These are phyloP conservation scores for Calonectria crousiana DNA, from an alignment of 2,329 filamentous ascomycete genomes.

Conservation along the genomic window DNA sequence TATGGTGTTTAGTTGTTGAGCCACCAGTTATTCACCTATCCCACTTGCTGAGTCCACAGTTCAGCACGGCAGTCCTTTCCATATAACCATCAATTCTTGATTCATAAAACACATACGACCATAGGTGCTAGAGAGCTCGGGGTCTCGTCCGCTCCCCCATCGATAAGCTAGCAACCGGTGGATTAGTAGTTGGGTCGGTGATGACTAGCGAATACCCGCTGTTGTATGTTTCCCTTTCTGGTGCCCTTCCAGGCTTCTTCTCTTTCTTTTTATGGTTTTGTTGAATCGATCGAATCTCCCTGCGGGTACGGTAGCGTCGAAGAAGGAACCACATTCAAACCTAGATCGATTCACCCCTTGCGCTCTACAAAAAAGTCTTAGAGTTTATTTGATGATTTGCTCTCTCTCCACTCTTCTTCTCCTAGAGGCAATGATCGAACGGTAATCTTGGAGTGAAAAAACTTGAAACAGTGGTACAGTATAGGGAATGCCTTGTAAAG, in stretches of 20 bases:
- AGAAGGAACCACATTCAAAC: neutral
- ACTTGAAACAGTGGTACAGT: neutral
- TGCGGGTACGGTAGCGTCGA: neutral
- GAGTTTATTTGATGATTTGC: neutral
- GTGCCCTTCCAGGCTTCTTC: neutral
- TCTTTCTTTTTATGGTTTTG: too few species aligned
- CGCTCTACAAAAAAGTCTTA: neutral
- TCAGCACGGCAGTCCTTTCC: neutral
- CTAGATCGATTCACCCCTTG: neutral
- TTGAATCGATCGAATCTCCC: neutral
- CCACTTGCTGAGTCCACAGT: neutral
- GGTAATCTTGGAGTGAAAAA: neutral
- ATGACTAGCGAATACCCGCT: conserved; percentile 9
- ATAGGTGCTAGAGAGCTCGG: conserved; percentile 7
- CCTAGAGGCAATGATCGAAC: neutral
- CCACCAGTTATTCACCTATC: too few species aligned
- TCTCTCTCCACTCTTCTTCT: neutral
- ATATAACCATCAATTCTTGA: neutral
- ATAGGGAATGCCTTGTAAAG: neutral
- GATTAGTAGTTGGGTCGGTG: conserved; percentile 9
- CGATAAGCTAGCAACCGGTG: conserved; percentile 6
- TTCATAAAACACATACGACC: neutral
- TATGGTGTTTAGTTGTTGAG: neutral
- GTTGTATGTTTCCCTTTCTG: conserved; percentile 2
- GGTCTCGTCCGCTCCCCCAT: conserved; percentile 11